Evolutionary conservation across 306 rosid species (phyloP), one percentile per base, ranked within the genome.

Genomic region (Vigna radiata): DNA sequence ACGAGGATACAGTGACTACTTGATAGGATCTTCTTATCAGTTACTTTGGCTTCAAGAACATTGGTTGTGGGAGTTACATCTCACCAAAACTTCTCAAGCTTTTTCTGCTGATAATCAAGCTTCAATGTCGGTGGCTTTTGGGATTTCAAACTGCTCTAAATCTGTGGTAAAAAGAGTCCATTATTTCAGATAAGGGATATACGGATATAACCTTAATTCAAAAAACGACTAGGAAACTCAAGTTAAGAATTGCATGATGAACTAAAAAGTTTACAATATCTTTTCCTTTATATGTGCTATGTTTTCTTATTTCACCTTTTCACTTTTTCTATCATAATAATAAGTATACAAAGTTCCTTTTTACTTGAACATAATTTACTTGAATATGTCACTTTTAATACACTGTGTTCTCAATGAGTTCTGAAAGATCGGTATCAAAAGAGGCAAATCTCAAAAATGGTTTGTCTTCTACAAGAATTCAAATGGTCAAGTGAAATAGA

Each of bases 401-500:
- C 71, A 73, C 54, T 62, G 39, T 66, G 62, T 82, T 29, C 31
- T 29, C 71, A 72, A 77, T 49, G 44, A 53, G 46, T 68, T 72
- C 27, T 39, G 23, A 21, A 39, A 47, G 53, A 75, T 46, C 46
- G 44, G 5, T 16, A 33, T 59, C 54, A 60, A 12, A 44, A 31
- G 4, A 13, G 58, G 50, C 31, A 31, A 75, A 23, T 25, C 11
- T 27, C 64, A 41, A 33, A 4, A 83, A 72, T 68, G 64, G 46
- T 72, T 88, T 77, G 85, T 82, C 87, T 88, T 90, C 17, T 63
- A 53, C 52, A 83, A 63, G 73, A 88, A 87, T 75, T 77, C 81
- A 77, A 83, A 61, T 49, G 84, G 75, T 72, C 77, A 69, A 81
- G 55, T 52, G 17, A 63, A 82, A 64, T 81, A 64, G 87, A 76